Conservation (phyloP, 371 early-diverging fungal species). For the Gilbertella persicaria region DNA sequence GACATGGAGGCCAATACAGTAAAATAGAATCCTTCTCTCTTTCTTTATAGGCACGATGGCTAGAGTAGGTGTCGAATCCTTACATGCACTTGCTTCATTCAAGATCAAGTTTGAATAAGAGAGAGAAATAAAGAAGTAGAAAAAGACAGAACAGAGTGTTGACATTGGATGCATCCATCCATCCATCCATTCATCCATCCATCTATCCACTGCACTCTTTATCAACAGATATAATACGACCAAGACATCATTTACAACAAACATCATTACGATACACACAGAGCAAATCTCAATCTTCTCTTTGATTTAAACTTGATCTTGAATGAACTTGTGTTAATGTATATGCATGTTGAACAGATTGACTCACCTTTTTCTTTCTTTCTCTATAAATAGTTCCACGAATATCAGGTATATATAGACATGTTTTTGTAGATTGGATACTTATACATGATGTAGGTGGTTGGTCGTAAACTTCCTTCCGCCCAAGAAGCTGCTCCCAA, state of each 20-base stretch:
- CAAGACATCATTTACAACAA: no score
- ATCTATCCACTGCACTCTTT: constrained; percentile 9
- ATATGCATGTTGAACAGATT: no score
- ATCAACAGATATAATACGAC: not conserved
- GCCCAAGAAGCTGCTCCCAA: constrained; percentile 90
- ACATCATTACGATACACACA: no score
- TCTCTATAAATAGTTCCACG: no score
- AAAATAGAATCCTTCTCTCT: constrained; percentile 29
- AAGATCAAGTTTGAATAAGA: not conserved
- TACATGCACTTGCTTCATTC: not conserved
- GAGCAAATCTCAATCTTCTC: no score
- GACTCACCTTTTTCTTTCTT: no score
- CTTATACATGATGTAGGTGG: no score
- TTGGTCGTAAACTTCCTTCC: constrained; percentile 90
- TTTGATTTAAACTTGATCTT: no score
- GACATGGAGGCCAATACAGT: constrained; percentile 1
- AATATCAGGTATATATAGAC: constrained; percentile 19
- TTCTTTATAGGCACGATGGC: constrained; percentile 36
- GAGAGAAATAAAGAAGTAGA: not conserved
- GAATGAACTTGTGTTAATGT: no score
- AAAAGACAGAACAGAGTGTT: not conserved
- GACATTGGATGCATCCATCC: not conserved
- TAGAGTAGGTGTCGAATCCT: constrained; percentile 27
- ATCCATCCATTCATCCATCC: constrained; percentile 9
- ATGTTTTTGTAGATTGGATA: not conserved